Base-by-base conservation (phyloP, 768 basidiomycete species). In the Leccinum rimulosum region DNA sequence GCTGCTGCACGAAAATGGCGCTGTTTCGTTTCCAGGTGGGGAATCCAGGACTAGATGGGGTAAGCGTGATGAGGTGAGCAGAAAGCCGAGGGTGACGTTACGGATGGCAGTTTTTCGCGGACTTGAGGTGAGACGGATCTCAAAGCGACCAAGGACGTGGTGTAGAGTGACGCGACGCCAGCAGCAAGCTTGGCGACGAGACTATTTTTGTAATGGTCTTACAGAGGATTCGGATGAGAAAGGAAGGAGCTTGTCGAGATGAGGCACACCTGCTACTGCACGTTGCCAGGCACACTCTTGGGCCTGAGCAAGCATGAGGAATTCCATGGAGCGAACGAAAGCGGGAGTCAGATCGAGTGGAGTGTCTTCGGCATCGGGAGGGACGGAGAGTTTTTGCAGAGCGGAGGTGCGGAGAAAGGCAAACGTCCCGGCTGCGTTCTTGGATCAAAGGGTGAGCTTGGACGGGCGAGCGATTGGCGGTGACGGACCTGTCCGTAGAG, bases 221-320 rank as follows among this genome's bases (percentile, higher is more conserved):
- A 38, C 19, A 19, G 35, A 54, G 35, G 55, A 11, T 7, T 25
- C 25, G 5, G 56, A 36, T 57, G 45, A 52, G 51, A 25, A 27
- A 5, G 38, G 31, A n/a, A 11, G 17, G 31, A 11, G 2, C 2
- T 1, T 6, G 31, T 40, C 15, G 11, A 35, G 3, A 17, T 38
- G 52, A 52, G 30, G 65, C 70, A 65, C 65, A 93, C 94, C 91
- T 59, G 91, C 74, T 68, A 89, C 87, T 15, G 95, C 95, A 64
- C 89, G 83, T 70, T 96, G 95, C 95, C 95, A 98, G 45, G 87
- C 93, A 69, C 93, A 96, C 75, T 99, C 97, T 65, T 98, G 96
- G 1, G 95, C 95, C 73, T 98, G 93, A 1, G 94, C 94, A 5
- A 95, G 80, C 84, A 93, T 88, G 56, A 98, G 80, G 62, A 74